phyloP scores from a whole-genome alignment of 768 basidiomycete genomes.

The Sporobolomyces phaffii region DNA sequence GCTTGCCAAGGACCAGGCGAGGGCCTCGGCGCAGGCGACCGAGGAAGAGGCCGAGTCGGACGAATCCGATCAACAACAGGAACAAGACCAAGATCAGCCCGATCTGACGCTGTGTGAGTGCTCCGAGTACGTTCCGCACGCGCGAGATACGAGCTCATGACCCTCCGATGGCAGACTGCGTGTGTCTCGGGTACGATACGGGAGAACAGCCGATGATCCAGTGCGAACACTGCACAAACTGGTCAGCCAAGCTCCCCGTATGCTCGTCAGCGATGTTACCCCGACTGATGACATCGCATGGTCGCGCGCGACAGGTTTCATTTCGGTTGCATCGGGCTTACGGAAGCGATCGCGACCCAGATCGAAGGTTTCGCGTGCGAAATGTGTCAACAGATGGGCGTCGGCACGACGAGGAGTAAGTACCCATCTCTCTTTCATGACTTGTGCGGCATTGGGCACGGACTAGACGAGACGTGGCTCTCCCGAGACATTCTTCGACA shows the following conservation, averaged over 20 bases:
- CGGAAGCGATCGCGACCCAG: constrained; percentile 62
- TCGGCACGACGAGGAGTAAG: constrained; percentile 38
- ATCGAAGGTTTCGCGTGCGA: constrained; percentile 51
- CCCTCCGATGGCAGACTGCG: constrained; percentile 50
- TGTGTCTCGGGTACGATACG: constrained; percentile 59
- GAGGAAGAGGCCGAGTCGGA: constrained; percentile 6
- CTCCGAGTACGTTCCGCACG: too few species aligned
- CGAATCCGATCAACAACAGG: not conserved
- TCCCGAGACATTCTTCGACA: too few species aligned
- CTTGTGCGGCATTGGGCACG: too few species aligned
- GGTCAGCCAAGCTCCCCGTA: constrained; percentile 55
- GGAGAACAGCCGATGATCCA: constrained; percentile 76
- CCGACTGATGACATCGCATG: too few species aligned
- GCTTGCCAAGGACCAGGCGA: not conserved
- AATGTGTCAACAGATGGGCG: constrained; percentile 40
- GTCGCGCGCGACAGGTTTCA: constrained; percentile 85
- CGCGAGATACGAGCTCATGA: too few species aligned
- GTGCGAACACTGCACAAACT: constrained; percentile 65
- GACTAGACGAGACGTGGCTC: too few species aligned
- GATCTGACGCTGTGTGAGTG: constrained; percentile 36
- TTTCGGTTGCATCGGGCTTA: constrained; percentile 66
- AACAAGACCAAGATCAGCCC: not conserved
- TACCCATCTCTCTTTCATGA: too few species aligned
- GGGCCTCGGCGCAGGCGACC: not conserved
- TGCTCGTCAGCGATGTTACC: too few species aligned